Conservation (phyloP, 495 filamentous ascomycete genomes). For the Aspergillus leporis region DNA sequence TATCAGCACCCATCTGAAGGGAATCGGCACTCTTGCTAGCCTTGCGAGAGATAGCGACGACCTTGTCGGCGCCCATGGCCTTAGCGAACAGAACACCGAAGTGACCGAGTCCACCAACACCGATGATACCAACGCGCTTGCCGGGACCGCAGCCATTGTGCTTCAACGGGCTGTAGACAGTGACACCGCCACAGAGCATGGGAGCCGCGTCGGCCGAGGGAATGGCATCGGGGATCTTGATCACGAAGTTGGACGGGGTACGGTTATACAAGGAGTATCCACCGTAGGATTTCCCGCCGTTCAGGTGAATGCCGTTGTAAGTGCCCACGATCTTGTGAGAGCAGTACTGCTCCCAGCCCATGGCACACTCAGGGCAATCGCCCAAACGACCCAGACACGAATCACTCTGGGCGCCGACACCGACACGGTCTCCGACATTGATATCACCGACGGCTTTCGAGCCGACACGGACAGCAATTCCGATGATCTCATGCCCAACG, state of each 20-base stretch:
- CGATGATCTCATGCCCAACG: constrained; percentile 86
- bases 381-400: constrained; percentile 62
- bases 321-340: constrained; percentile 50
- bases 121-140: constrained; percentile 80
- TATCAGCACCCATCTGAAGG: constrained; percentile 58
- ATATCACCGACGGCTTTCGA: constrained; percentile 60
- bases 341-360: constrained; percentile 70
- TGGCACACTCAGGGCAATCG: constrained; percentile 69
- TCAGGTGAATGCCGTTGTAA: constrained; percentile 42
- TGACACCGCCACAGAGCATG: constrained; percentile 85
- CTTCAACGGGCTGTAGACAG: constrained; percentile 73
- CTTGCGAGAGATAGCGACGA: constrained; percentile 77
- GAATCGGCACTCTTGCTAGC: constrained; percentile 69
- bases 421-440: constrained; percentile 83
- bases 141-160: constrained; percentile 75
- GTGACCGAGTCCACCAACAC: constrained; percentile 80
- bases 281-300: constrained; percentile 63
- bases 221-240: constrained; percentile 76
- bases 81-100: constrained; percentile 61
- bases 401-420: constrained; percentile 79
- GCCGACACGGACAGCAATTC: constrained; percentile 73
- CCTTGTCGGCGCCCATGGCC: constrained; percentile 73
- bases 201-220: constrained; percentile 65
- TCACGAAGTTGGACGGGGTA: constrained; percentile 67
- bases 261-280: constrained; percentile 76